Evolutionary conservation across 2,329 filamentous ascomycete genomes (phyloP).

Genomic region (Sordariomycetes sp.): DNA sequence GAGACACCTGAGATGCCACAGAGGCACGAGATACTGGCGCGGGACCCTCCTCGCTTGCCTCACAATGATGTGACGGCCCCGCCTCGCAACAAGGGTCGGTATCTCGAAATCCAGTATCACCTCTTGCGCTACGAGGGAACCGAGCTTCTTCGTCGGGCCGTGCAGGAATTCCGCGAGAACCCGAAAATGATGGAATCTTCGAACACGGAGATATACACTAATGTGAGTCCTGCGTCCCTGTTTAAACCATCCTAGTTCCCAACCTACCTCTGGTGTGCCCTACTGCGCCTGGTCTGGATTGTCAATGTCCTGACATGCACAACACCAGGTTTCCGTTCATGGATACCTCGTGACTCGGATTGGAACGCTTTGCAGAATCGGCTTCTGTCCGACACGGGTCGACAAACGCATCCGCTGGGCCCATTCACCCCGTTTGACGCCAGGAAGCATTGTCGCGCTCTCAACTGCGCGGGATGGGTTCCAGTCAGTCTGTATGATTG

Average conservation of each 20-base stretch:
- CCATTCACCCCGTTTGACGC: slow-evolving; percentile 34
- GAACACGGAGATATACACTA: slow-evolving; percentile 53
- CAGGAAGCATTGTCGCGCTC: slow-evolving; percentile 39
- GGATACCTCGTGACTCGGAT: slow-evolving; percentile 49
- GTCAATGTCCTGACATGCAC: neutral
- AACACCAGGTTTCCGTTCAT: slow-evolving; percentile 46
- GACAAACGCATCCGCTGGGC: slow-evolving; percentile 54
- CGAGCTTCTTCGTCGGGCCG: slow-evolving; percentile 53
- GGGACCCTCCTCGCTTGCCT: slow-evolving; percentile 19
- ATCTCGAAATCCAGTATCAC: slow-evolving; percentile 61
- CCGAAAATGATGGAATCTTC: slow-evolving; percentile 44
- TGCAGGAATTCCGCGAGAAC: slow-evolving; percentile 37
- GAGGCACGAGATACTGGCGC: slow-evolving; percentile 33
- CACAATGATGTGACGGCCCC: slow-evolving; percentile 40
- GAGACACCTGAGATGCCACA: slow-evolving; percentile 38
- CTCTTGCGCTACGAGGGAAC: slow-evolving; percentile 65
- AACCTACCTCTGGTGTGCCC: neutral
- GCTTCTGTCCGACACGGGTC: slow-evolving; percentile 55
- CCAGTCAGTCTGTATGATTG: slow-evolving; percentile 50
- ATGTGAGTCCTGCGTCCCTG: slow-evolving; percentile 29
- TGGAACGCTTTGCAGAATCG: slow-evolving; percentile 53
- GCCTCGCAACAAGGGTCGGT: slow-evolving; percentile 49
- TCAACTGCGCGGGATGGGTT: slow-evolving; percentile 47
- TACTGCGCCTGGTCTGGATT: neutral
- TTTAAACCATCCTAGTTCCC: neutral